Percentiles rank a stretch among this genome's conserved stretches.
Conservation (phyloP, 2,329 filamentous ascomycete species). For the Parastagonospora nodorum region DNA sequence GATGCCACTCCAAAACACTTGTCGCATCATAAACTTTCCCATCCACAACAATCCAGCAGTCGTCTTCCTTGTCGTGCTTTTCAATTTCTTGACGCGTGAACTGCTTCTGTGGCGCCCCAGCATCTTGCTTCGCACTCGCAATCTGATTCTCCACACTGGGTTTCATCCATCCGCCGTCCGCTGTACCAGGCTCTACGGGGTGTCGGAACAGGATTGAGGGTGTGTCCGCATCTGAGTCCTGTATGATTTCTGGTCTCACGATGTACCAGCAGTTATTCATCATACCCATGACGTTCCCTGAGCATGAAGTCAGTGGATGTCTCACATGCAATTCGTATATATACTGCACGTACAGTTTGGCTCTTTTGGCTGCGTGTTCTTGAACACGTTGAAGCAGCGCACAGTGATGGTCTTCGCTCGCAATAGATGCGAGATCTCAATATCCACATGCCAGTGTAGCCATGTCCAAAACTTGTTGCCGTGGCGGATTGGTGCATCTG, state of each 20-base stretch:
- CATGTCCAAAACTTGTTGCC: constrained; percentile 62
- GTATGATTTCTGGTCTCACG: constrained; percentile 49
- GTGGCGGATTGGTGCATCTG: constrained; percentile 56
- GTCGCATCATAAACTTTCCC: constrained; percentile 68
- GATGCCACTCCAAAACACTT: constrained; percentile 63
- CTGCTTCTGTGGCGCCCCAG: constrained; percentile 54
- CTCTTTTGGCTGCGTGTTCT: constrained; percentile 56
- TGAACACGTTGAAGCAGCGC: constrained; percentile 56
- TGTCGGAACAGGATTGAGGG: constrained; percentile 28
- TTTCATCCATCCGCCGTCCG: constrained; percentile 49
- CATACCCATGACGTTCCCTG: constrained; percentile 60
- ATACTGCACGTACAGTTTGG: too few relatives aligned
- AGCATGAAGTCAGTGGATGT: too few relatives aligned
- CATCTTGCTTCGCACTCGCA: constrained; percentile 51
- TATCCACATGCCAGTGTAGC: constrained; percentile 59
- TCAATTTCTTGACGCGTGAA: constrained; percentile 61
- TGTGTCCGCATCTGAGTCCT: constrained; percentile 37
- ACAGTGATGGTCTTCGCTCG: constrained; percentile 52
- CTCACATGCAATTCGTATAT: too few relatives aligned
- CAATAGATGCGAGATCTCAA: constrained; percentile 52
- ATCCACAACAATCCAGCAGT: constrained; percentile 68
- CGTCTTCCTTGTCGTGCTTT: constrained; percentile 34
- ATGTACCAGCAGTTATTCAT: constrained; percentile 61
- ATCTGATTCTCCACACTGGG: constrained; percentile 53
- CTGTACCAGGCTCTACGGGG: constrained; percentile 10